Evolutionary conservation across 768 basidiomycete species (phyloP).

Genomic region (Mrakia hoshinonis): DNA sequence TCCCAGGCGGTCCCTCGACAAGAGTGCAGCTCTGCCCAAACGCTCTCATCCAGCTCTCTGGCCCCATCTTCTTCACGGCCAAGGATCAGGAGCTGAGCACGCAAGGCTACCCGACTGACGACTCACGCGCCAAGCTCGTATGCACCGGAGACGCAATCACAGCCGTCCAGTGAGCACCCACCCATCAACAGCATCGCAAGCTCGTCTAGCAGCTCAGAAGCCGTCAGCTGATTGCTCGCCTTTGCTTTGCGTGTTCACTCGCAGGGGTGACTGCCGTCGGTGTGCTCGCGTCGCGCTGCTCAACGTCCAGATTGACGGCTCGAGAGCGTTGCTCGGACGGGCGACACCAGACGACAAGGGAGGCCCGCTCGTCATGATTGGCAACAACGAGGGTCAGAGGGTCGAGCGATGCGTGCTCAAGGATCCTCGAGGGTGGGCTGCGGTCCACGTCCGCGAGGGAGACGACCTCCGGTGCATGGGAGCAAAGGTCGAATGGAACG

Average conservation of each 20-base stretch:
- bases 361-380: slow-evolving; percentile 35
- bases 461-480: slow-evolving; percentile 38
- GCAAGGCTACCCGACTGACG: slow-evolving; percentile 42
- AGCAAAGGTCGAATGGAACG: slow-evolving; percentile 39
- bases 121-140: slow-evolving; percentile 39
- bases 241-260: neutral
- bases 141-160: slow-evolving; percentile 43
- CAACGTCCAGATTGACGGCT: slow-evolving; percentile 41
- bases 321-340: slow-evolving; percentile 38
- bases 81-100: slow-evolving; percentile 43
- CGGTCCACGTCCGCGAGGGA: slow-evolving; percentile 42
- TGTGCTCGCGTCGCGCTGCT: slow-evolving; percentile 38
- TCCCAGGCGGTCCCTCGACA: slow-evolving; percentile 40
- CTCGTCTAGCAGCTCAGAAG: neutral
- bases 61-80: slow-evolving; percentile 41
- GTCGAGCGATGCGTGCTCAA: slow-evolving; percentile 35
- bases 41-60: slow-evolving; percentile 36
- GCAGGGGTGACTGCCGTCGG: slow-evolving; percentile 40
- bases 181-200: no score
- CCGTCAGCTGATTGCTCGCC: neutral
- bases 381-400: slow-evolving; percentile 39
- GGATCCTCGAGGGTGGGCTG: slow-evolving; percentile 41
- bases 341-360: slow-evolving; percentile 20
- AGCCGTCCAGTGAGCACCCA: slow-evolving; percentile 36
- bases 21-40: slow-evolving; percentile 40